Evolutionary conservation across 805 yeast species (phyloP).

Genomic region (Barnettozyma siamensis): DNA sequence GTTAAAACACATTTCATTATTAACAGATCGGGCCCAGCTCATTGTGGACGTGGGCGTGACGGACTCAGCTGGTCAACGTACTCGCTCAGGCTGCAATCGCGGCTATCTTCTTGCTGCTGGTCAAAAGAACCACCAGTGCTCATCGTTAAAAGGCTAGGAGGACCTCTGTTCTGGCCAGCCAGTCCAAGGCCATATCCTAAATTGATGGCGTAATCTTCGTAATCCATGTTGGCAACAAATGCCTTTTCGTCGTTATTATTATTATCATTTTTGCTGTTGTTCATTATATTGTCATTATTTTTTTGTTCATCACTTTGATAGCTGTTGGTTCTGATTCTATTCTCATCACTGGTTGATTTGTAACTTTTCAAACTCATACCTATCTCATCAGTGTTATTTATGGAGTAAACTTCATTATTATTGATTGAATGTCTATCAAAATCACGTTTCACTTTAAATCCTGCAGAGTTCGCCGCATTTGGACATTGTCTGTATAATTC

Average conservation of each 20-base stretch:
- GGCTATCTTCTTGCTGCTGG: neutral
- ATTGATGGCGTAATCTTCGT: conserved; percentile 19
- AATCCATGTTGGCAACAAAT: neutral
- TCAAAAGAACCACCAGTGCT: conserved; percentile 14
- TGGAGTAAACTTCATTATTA: neutral
- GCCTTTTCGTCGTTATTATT: neutral
- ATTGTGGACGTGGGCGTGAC: conserved; percentile 5
- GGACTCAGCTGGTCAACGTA: conserved; percentile 21
- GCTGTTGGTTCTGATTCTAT: neutral
- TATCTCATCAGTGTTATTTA: neutral
- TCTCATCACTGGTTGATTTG: neutral
- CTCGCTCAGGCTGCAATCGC: conserved; percentile 11
- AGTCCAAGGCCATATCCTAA: conserved; percentile 21
- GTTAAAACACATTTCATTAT: too few relatives aligned
- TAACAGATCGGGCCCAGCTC: too few relatives aligned
- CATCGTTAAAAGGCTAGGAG: conserved; percentile 22
- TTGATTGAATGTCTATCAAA: neutral
- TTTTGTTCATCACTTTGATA: neutral
- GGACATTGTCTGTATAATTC: conserved; percentile 60
- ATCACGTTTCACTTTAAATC: conserved; percentile 25
- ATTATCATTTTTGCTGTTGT: neutral
- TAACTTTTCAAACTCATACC: neutral
- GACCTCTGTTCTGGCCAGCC: conserved; percentile 21
- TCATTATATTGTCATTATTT: conserved; percentile 1
- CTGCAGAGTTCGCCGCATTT: conserved; percentile 44